Conservation (phyloP, 352 stramenopile genomes). For the Globisporangium iwayamae region DNA sequence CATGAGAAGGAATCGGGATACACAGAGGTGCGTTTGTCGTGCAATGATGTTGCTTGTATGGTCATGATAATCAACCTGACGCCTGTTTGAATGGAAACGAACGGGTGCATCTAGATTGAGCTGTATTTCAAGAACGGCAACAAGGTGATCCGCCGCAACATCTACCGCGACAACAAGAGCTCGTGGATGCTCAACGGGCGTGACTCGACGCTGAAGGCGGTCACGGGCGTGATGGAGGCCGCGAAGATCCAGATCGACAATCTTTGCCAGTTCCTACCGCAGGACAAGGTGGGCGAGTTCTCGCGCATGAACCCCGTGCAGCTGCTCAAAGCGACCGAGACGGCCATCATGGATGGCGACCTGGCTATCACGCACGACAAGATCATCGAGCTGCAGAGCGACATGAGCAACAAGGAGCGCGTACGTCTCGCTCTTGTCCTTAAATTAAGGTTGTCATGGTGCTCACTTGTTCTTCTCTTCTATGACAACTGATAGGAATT, state of each 20-base stretch:
- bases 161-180: constrained; percentile 89
- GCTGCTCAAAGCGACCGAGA: constrained; percentile 79
- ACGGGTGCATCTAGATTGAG: constrained; percentile 83
- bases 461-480: neutral
- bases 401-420: constrained; percentile 67
- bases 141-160: constrained; percentile 86
- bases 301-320: constrained; percentile 81
- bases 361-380: constrained; percentile 68
- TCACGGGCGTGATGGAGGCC: constrained; percentile 74
- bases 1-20: constrained; percentile 83
- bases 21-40: constrained; percentile 44
- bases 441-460: neutral
- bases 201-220: constrained; percentile 64
- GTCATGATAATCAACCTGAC: neutral
- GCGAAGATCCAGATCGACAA: constrained; percentile 98
- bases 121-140: constrained; percentile 81
- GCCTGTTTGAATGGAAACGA: neutral
- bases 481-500: constrained; percentile 39
- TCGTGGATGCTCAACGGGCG: constrained; percentile 77
- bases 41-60: neutral
- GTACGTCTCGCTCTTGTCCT: constrained; percentile 24
- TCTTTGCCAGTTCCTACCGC: constrained; percentile 97
- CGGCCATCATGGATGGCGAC: constrained; percentile 68
- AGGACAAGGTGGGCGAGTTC: constrained; percentile 94
- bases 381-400: constrained; percentile 73